Evolutionary conservation across 768 basidiomycete species (phyloP).

Genomic region (Fomitopsis pulvina): DNA sequence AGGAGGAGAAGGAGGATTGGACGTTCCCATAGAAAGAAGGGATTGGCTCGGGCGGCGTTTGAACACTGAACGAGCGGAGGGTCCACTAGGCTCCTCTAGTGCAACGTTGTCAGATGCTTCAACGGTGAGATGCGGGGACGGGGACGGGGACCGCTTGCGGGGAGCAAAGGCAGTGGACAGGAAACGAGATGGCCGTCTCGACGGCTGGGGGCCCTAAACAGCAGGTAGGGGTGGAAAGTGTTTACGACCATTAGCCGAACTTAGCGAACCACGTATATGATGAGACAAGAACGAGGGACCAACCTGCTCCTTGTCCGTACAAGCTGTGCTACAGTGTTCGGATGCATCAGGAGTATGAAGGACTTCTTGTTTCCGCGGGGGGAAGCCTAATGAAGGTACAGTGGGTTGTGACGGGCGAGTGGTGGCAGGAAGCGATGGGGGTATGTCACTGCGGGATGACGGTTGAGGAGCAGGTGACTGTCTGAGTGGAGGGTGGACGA

Average conservation of each 20-base stretch:
- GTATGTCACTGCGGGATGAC: conserved; percentile 5
- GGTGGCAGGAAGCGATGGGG: conserved; percentile 6
- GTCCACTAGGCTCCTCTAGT: conserved; percentile 9
- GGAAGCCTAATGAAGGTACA: conserved; percentile 7
- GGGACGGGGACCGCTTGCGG: conserved; percentile 23
- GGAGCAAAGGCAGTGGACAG: conserved; percentile 20
- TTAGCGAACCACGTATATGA: conserved; percentile 1
- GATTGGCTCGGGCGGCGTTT: conserved; percentile 14
- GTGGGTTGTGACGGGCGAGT: conserved; percentile 8
- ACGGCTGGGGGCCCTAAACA: conserved; percentile 16
- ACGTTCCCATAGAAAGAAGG: conserved; percentile 8
- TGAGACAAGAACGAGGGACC: conserved; percentile 8
- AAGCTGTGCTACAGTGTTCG: not conserved
- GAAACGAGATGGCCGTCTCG: conserved; percentile 22
- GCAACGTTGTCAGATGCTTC: conserved; percentile 16
- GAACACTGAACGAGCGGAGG: conserved; percentile 19
- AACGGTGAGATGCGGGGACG: conserved; percentile 16
- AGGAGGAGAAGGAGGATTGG: conserved; percentile 10
- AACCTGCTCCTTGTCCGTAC: conserved; percentile 21
- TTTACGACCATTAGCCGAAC: conserved; percentile 6
- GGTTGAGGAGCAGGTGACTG: conserved; percentile 9
- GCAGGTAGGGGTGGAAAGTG: conserved; percentile 3
- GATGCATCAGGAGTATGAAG: conserved; percentile 4
- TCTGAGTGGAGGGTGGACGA: conserved; percentile 4
- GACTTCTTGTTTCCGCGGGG: conserved; percentile 4